Percentiles rank a stretch among this genome's conserved stretches.
Conservation (phyloP, 2,329 filamentous ascomycete genomes). For the Calycina herbarum region DNA sequence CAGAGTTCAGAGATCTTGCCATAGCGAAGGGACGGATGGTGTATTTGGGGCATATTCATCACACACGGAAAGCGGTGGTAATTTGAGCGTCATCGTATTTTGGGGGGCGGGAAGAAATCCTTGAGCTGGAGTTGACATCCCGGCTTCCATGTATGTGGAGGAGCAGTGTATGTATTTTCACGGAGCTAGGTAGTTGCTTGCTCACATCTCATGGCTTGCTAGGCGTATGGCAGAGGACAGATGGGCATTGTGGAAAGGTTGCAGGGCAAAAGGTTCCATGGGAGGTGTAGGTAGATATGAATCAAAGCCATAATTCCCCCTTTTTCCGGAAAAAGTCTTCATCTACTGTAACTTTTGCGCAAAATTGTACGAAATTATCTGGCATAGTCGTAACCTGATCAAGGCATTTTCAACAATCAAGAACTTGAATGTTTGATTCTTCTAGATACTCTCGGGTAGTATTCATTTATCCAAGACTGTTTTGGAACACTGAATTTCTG, state of each 20-base stretch:
- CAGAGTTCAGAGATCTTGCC: slow-evolving; percentile 42
- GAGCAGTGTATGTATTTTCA: not conserved
- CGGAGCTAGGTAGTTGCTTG: not conserved
- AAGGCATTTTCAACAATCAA: too few relatives aligned
- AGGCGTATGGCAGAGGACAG: slow-evolving; percentile 6
- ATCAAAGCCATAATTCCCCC: not conserved
- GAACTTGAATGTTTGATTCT: too few relatives aligned
- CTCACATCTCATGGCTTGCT: not conserved
- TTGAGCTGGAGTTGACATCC: not conserved
- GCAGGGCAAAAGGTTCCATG: not conserved
- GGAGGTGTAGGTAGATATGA: not conserved
- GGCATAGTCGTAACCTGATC: too few relatives aligned
- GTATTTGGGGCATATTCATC: slow-evolving; percentile 3
- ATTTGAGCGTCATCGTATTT: not conserved
- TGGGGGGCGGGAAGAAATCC: not conserved
- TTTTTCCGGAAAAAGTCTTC: too few relatives aligned
- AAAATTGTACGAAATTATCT: too few relatives aligned
- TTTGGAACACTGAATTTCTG: too few relatives aligned
- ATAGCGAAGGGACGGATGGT: not conserved
- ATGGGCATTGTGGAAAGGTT: not conserved
- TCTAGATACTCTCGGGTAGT: too few relatives aligned
- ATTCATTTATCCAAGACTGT: too few relatives aligned
- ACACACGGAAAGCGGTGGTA: not conserved
- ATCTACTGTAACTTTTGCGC: too few relatives aligned
- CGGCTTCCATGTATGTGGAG: not conserved